Evolutionary conservation across 163 green algal species (phyloP).

Genomic region (Dunaliella salina): DNA sequence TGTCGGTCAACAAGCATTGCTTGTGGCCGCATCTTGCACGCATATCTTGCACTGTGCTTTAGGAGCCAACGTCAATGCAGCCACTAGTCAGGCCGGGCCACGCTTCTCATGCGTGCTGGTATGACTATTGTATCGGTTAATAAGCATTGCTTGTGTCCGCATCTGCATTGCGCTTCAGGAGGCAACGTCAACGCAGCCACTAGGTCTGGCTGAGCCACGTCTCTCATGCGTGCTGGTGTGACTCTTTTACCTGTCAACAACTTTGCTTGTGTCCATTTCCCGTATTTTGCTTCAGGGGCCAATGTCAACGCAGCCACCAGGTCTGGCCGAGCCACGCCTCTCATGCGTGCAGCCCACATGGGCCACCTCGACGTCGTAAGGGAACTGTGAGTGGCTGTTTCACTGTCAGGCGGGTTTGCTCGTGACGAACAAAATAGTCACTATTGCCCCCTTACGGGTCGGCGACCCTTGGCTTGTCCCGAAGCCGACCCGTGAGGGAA

Average conservation of each 20-base stretch:
- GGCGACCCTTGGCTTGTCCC: no score
- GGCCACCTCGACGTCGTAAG: slow-evolving; percentile 7
- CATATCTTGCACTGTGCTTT: no score
- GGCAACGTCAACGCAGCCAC: slow-evolving; percentile 11
- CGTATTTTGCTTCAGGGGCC: slow-evolving; percentile 11
- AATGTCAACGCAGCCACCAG: slow-evolving; percentile 10
- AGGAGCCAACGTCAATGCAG: slow-evolving; percentile 15
- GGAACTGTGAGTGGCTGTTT: slow-evolving; percentile 19
- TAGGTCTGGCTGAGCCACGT: slow-evolving; percentile 2
- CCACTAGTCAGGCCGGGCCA: slow-evolving; percentile 8
- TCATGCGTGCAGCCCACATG: slow-evolving; percentile 13
- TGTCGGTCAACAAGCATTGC: no score
- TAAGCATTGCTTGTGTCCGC: no score
- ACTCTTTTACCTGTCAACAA: no score
- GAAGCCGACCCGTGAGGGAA: no score
- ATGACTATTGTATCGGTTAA: no score
- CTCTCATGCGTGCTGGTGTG: slow-evolving; percentile 3
- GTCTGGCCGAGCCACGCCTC: slow-evolving; percentile 12
- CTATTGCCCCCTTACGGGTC: no score
- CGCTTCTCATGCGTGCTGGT: slow-evolving; percentile 2
- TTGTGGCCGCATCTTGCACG: no score
- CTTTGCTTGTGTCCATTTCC: no score
- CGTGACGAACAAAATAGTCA: no score
- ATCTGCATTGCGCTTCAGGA: slow-evolving; percentile 8
- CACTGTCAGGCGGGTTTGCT: no score